These are phyloP conservation scores for Cladosporium oxysporum DNA, from an alignment of 2,329 filamentous ascomycete genomes.

Conservation along the genomic window DNA sequence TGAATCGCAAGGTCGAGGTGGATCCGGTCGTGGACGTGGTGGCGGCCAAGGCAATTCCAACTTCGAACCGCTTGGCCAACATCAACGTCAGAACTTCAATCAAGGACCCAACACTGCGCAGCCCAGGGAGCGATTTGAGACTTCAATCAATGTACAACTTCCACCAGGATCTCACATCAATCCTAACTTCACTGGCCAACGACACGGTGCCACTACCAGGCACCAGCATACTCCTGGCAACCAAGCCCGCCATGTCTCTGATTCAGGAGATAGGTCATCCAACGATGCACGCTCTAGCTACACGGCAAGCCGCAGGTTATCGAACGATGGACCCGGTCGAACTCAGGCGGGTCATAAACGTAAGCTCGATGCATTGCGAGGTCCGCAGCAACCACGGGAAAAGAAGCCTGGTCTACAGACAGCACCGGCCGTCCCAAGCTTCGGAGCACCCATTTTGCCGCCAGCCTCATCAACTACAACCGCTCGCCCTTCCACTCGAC, in stretches of 20 bases:
- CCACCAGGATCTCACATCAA: conserved; percentile 37
- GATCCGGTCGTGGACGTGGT: conserved; percentile 32
- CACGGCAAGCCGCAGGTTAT: not conserved
- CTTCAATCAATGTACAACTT: conserved; percentile 8
- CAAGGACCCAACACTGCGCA: conserved; percentile 2
- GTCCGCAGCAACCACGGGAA: conserved; percentile 21
- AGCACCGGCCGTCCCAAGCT: conserved; percentile 37
- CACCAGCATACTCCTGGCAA: not conserved
- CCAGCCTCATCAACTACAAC: conserved; percentile 24
- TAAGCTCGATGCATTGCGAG: conserved; percentile 36
- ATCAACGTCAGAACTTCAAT: not conserved
- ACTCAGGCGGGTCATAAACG: conserved; percentile 35
- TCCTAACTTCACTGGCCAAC: conserved; percentile 28
- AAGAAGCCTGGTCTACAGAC: conserved; percentile 25
- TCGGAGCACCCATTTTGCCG: conserved; percentile 28
- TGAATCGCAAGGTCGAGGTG: conserved; percentile 35
- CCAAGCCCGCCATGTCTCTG: not conserved
- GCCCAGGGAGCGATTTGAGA: not conserved
- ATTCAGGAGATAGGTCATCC: not conserved
- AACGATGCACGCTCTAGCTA: not conserved
- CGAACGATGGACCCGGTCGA: conserved; percentile 15
- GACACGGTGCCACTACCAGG: not conserved
- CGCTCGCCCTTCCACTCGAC: conserved; percentile 1
- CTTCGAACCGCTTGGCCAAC: conserved; percentile 10
- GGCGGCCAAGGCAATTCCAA: conserved; percentile 21